Evolutionary conservation across 306 rosid genomes (phyloP).

Genomic region (Vigna trinervia): DNA sequence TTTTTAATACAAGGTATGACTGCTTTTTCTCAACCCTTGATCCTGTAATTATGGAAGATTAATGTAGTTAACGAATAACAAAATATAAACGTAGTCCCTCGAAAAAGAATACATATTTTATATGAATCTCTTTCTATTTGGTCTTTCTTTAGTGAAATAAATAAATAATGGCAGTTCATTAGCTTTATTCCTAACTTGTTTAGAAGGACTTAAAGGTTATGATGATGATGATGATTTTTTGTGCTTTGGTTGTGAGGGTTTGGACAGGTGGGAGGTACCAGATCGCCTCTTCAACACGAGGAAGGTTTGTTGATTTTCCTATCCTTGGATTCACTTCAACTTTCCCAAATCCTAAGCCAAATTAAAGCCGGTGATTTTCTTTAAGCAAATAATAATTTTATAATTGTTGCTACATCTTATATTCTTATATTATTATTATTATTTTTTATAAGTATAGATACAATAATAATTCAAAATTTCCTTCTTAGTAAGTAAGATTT

Average conservation of each 20-base stretch:
- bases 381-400: neutral
- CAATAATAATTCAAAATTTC: no score
- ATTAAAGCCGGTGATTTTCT: conserved; percentile 18
- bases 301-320: conserved; percentile 9
- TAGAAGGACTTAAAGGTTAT: conserved; percentile 21
- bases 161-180: neutral
- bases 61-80: conserved; percentile 1
- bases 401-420: no score
- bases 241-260: conserved; percentile 43
- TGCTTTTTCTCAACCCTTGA: conserved; percentile 45
- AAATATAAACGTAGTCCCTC: conserved; percentile 1
- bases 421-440: no score
- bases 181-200: conserved; percentile 47
- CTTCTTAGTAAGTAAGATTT: no score
- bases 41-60: conserved; percentile 47
- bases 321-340: conserved; percentile 29
- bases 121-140: neutral
- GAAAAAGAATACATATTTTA: conserved; percentile 24
- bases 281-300: conserved; percentile 38
- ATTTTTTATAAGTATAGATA: no score
- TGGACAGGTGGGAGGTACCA: conserved; percentile 43
- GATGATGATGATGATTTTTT: conserved; percentile 32
- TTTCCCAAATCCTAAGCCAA: conserved; percentile 10
- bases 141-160: conserved; percentile 30
- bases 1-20: conserved; percentile 9